A percentile compares a stretch with the other conserved stretches of the same genome.
These are phyloP conservation scores for Cubamyces sp. DNA, from an alignment of 768 basidiomycete species.

Conservation along the genomic window DNA sequence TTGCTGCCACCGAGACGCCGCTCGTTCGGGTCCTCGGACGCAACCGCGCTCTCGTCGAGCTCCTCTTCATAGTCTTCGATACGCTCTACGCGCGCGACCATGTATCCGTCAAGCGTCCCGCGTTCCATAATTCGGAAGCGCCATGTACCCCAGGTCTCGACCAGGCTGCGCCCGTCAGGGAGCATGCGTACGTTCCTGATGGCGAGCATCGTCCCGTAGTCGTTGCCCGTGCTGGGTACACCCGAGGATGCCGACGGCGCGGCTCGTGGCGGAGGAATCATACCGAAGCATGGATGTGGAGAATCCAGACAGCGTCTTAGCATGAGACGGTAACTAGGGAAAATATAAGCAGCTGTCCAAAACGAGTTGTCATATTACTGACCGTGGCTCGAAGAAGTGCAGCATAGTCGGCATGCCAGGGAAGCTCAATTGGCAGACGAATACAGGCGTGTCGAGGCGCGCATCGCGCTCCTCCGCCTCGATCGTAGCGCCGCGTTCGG, in stretches of 20 bases:
- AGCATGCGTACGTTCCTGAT: slow-evolving; percentile 87
- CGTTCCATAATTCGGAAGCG: slow-evolving; percentile 89
- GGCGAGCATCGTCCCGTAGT: slow-evolving; percentile 94
- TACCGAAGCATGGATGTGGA: slow-evolving; percentile 81
- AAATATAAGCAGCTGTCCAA: background rate
- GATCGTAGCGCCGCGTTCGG: slow-evolving; percentile 65
- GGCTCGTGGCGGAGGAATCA: slow-evolving; percentile 76
- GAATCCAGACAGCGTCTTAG: slow-evolving; percentile 91
- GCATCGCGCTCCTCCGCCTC: slow-evolving; percentile 78
- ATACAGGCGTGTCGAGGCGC: slow-evolving; percentile 87
- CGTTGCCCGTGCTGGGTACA: slow-evolving; percentile 51
- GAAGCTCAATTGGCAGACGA: slow-evolving; percentile 88
- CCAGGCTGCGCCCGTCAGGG: slow-evolving; percentile 87
- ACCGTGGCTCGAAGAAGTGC: slow-evolving; percentile 93
- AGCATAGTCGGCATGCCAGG: slow-evolving; percentile 88
- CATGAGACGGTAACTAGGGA: slow-evolving; percentile 85
- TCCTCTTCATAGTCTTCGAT: slow-evolving; percentile 34
- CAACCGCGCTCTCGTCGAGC: slow-evolving; percentile 16
- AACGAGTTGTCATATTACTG: slow-evolving; percentile 9
- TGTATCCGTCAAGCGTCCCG: slow-evolving; percentile 87
- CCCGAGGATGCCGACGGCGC: slow-evolving; percentile 41
- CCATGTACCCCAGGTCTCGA: slow-evolving; percentile 70
- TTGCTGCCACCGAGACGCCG: background rate
- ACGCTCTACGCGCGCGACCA: slow-evolving; percentile 76
- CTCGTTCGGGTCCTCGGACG: slow-evolving; percentile 3